These are phyloP conservation scores for Funneliformis caledonium DNA, from an alignment of 371 early-diverging fungal genomes.

Conservation along the genomic window DNA sequence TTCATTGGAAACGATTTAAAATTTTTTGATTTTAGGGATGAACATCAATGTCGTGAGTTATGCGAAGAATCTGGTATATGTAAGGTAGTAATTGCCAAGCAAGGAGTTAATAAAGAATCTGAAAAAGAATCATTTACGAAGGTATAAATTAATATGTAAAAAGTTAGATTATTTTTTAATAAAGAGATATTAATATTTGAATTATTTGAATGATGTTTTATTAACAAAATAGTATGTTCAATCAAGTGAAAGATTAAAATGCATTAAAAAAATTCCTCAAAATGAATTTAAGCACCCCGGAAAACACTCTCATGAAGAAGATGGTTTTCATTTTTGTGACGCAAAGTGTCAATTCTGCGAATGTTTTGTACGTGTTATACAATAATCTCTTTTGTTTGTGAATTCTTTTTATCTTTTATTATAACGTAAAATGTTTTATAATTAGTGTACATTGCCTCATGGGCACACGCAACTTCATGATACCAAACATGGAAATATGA, in stretches of 20 bases:
- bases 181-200: background rate
- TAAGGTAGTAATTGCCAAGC: constrained; percentile 21
- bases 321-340: constrained; percentile 42
- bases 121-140: background rate
- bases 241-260: constrained; percentile 32
- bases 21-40: constrained; percentile 38
- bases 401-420: background rate
- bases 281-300: constrained; percentile 41
- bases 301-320: constrained; percentile 36
- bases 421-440: background rate
- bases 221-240: constrained; percentile 39
- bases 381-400: no score
- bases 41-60: constrained; percentile 33
- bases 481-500: constrained; percentile 43
- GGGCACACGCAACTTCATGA: constrained; percentile 41
- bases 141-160: constrained; percentile 10
- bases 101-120: background rate
- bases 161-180: background rate
- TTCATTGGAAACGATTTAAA: background rate
- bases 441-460: constrained; percentile 37
- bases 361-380: constrained; percentile 14
- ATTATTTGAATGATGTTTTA: background rate
- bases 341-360: constrained; percentile 39
- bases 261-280: constrained; percentile 42
- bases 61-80: constrained; percentile 35